Conservation (phyloP, 1,139 yeast species). For the Geotrichum siamense region DNA sequence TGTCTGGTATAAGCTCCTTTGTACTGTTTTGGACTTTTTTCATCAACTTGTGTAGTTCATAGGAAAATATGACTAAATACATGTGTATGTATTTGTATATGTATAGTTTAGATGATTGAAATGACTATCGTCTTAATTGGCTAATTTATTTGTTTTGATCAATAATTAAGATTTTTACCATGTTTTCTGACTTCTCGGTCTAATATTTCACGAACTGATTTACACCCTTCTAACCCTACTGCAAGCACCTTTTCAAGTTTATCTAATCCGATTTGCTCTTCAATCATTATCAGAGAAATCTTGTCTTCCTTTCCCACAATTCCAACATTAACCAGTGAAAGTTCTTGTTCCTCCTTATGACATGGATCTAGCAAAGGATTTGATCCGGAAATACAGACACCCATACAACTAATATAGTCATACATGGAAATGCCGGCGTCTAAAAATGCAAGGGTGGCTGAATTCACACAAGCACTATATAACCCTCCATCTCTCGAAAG, state of each 20-base stretch:
- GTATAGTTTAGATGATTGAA: slow-evolving; percentile 1
- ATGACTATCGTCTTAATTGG: too few species aligned
- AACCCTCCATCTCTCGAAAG: slow-evolving; percentile 89
- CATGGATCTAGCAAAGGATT: slow-evolving; percentile 74
- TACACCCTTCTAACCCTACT: slow-evolving; percentile 88
- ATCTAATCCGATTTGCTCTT: slow-evolving; percentile 81
- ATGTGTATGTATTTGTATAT: slow-evolving; percentile 2
- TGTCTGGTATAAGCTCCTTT: slow-evolving; percentile 59
- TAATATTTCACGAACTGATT: slow-evolving; percentile 74
- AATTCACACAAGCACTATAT: slow-evolving; percentile 71
- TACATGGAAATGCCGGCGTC: slow-evolving; percentile 96
- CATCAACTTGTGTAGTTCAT: slow-evolving; percentile 48
- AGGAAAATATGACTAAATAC: background rate
- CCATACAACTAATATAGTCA: slow-evolving; percentile 76
- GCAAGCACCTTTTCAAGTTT: slow-evolving; percentile 67
- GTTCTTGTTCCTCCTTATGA: slow-evolving; percentile 72
- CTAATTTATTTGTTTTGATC: background rate
- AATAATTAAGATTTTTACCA: slow-evolving; percentile 42
- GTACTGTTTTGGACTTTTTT: slow-evolving; percentile 82
- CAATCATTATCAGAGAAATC: slow-evolving; percentile 38
- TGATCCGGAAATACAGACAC: slow-evolving; percentile 72
- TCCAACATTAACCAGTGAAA: slow-evolving; percentile 81
- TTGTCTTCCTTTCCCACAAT: slow-evolving; percentile 34
- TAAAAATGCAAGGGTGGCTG: slow-evolving; percentile 81
- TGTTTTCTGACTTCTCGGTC: slow-evolving; percentile 73